These are phyloP conservation scores for Cercophora scortea DNA, from an alignment of 495 filamentous ascomycete species.

Conservation along the genomic window DNA sequence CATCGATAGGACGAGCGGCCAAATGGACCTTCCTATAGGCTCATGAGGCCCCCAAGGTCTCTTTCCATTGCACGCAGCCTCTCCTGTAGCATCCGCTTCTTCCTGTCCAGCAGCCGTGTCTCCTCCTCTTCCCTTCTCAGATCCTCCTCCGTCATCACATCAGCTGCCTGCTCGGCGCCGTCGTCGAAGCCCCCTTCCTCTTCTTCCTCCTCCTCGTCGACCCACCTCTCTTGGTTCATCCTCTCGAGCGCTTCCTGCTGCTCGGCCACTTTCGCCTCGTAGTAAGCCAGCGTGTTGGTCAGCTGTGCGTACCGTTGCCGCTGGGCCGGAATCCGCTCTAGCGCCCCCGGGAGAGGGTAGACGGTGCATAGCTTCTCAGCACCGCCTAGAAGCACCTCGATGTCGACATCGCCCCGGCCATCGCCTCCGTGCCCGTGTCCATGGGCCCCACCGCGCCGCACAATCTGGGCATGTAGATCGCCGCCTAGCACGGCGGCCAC, in stretches of 20 bases:
- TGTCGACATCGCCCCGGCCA: constrained; percentile 65
- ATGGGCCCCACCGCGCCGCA: constrained; percentile 38
- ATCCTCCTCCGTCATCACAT: constrained; percentile 64
- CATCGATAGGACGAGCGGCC: too few species aligned
- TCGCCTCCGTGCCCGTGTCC: constrained; percentile 23
- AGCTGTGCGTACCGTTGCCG: constrained; percentile 66
- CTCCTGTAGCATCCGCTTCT: constrained; percentile 67
- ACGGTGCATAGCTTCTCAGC: constrained; percentile 87
- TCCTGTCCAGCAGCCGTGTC: constrained; percentile 66
- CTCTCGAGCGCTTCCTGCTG: constrained; percentile 67
- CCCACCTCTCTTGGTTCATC: constrained; percentile 53
- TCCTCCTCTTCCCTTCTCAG: constrained; percentile 69
- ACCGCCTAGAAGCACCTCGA: constrained; percentile 76
- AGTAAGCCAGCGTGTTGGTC: constrained; percentile 63
- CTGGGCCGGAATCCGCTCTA: constrained; percentile 65
- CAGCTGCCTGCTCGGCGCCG: constrained; percentile 21
- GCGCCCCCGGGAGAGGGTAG: constrained; percentile 79
- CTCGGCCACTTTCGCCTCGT: constrained; percentile 71
- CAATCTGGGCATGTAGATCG: constrained; percentile 77
- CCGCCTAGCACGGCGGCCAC: constrained; percentile 84
- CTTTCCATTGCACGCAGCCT: constrained; percentile 72
- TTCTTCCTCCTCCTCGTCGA: constrained; percentile 39
- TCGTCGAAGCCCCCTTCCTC: constrained; percentile 37
- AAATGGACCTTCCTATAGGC: too few species aligned
- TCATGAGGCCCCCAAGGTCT: constrained; percentile 58